Percentiles rank a stretch among this genome's conserved stretches.
Evolutionary conservation across 768 basidiomycete genomes (phyloP).

Genomic region (Lentinula guzmanii): DNA sequence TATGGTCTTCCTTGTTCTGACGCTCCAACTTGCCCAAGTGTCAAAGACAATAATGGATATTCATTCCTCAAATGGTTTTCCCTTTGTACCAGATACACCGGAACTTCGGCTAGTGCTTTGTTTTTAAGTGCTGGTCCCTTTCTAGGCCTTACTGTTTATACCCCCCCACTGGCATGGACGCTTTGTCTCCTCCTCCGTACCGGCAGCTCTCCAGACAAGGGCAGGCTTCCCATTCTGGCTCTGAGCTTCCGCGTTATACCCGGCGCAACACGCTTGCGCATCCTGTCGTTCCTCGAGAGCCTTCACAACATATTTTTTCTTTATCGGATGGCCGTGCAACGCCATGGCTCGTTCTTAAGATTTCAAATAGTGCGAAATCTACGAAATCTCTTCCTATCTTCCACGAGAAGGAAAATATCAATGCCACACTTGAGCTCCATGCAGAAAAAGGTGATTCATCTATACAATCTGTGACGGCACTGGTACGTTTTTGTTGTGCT

Average conservation of each 20-base stretch:
- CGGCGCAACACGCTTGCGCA: slow-evolving; percentile 39
- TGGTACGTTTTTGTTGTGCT: slow-evolving; percentile 21
- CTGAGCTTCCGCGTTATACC: slow-evolving; percentile 43
- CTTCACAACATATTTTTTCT: slow-evolving; percentile 42
- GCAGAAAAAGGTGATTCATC: slow-evolving; percentile 44
- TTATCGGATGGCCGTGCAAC: slow-evolving; percentile 33
- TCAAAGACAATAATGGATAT: not conserved
- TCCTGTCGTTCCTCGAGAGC: slow-evolving; percentile 29
- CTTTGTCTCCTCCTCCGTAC: slow-evolving; percentile 43
- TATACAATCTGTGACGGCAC: slow-evolving; percentile 40
- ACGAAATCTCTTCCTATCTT: slow-evolving; percentile 44
- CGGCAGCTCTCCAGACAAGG: slow-evolving; percentile 46
- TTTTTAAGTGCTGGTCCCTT: not conserved
- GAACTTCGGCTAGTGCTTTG: not conserved
- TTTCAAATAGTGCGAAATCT: slow-evolving; percentile 48
- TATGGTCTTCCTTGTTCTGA: slow-evolving; percentile 1
- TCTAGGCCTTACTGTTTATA: not conserved
- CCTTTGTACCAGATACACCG: not conserved
- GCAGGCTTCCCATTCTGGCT: slow-evolving; percentile 40
- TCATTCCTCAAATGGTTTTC: not conserved
- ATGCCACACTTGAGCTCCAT: slow-evolving; percentile 37
- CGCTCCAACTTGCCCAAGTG: not conserved
- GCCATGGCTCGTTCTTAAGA: slow-evolving; percentile 39
- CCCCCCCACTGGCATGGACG: slow-evolving; percentile 4
- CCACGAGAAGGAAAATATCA: slow-evolving; percentile 49